Base-by-base conservation (phyloP, 2,329 filamentous ascomycete species). In the Aureobasidium sp. region DNA sequence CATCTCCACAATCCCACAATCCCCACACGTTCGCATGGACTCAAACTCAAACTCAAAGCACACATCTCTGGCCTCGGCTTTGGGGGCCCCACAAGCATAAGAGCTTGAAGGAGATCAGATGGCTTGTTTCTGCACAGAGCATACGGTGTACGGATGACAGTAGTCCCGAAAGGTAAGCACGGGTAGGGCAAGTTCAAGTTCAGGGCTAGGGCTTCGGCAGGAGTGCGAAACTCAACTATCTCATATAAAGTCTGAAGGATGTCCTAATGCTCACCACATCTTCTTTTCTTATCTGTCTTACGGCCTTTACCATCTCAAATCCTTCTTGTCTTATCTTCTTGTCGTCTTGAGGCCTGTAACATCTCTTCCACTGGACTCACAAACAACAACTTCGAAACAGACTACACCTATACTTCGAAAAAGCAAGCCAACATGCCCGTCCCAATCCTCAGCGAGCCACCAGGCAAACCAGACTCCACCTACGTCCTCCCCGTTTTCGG, bases 401-500 rank as follows among this genome's bases (percentile, higher is more conserved):
- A 36, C 33, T 36, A 36, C n/a, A n/a, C n/a, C n/a, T n/a, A n/a
- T n/a, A n/a, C n/a, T n/a, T n/a, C n/a, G n/a, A n/a, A n/a, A n/a
- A n/a, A n/a, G n/a, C n/a, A n/a, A n/a, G n/a, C 13, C 33, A 59
- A 29, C 48, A 67, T 59, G 61, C 47, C 66, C 13, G 40, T 55
- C 27, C 58, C 59, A n/a, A 27, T 56, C 23, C 48, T 67, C 23
- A 60, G 61, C 50, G 31, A 65, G 31, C 58, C 51, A 23, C 62
- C 62, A 13, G 61, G 66, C 33, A 59, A 45, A 38, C 50, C 56
- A 16, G 54, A 66, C 40, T 47, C 55, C 11, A 56, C 43, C 63
- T 65, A 65, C 23, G 54, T 59, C 4, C 27, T 65, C 38, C 54
- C 63, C 31, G 53, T 65, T 18, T 59, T 53, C 45, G 54, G 54